phyloP scores from a whole-genome alignment of 106 monocot genomes.

The Dendrobium huoshanense region DNA sequence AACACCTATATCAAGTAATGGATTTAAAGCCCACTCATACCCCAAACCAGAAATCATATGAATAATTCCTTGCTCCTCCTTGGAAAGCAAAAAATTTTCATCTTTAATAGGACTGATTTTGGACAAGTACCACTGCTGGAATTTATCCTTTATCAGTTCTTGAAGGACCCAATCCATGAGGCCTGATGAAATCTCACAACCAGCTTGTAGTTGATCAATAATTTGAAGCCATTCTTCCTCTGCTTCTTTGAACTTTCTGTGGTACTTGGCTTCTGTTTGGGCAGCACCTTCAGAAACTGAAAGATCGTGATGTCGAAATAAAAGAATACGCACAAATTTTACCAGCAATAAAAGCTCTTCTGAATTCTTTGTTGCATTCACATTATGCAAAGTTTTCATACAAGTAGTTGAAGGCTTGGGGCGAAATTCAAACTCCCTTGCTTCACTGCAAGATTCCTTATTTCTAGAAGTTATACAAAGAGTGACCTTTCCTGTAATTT shows the following conservation, averaged over 20 bases:
- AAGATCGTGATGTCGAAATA: slow-evolving; percentile 17
- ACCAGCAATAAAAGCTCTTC: slow-evolving; percentile 44
- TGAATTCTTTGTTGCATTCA: slow-evolving; percentile 4
- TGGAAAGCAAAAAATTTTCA: slow-evolving; percentile 33
- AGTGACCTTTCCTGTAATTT: slow-evolving; percentile 32
- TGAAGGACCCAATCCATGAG: slow-evolving; percentile 36
- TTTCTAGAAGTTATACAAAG: slow-evolving; percentile 56
- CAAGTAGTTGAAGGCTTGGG: slow-evolving; percentile 15
- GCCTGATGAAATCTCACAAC: slow-evolving; percentile 15
- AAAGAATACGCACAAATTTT: slow-evolving; percentile 32
- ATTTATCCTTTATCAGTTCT: slow-evolving; percentile 52
- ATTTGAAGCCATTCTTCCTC: slow-evolving; percentile 9
- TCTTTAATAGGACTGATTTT: slow-evolving; percentile 21
- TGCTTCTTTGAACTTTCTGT: neutral
- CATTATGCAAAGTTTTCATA: neutral
- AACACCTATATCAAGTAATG: slow-evolving; percentile 61
- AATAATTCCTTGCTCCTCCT: slow-evolving; percentile 70
- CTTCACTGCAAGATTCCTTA: slow-evolving; percentile 56
- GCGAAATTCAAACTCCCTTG: slow-evolving; percentile 47
- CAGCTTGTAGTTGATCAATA: slow-evolving; percentile 13
- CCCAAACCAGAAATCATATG: slow-evolving; percentile 83
- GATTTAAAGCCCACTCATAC: slow-evolving; percentile 80
- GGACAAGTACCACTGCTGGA: slow-evolving; percentile 44
- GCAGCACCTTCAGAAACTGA: neutral
- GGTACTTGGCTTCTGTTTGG: neutral